These are phyloP conservation scores for Ophiostoma montium DNA, from an alignment of 2,329 filamentous ascomycete species.

Conservation along the genomic window DNA sequence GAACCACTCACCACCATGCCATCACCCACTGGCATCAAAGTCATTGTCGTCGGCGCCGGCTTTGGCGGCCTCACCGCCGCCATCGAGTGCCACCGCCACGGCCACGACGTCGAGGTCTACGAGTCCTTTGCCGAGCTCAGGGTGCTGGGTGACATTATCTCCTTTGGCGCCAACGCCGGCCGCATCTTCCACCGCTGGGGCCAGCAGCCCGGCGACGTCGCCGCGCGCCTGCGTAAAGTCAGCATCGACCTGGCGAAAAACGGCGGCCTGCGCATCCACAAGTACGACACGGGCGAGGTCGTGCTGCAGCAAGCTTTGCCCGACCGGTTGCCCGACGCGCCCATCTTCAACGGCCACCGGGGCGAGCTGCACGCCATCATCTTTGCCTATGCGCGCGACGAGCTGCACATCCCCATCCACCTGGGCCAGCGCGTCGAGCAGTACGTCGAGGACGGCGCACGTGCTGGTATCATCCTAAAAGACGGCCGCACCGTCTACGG, in stretches of 20 bases:
- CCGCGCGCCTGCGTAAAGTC: constrained; percentile 30
- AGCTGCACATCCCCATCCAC: constrained; percentile 40
- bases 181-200: constrained; percentile 48
- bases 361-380: constrained; percentile 46
- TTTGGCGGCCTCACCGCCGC: constrained; percentile 49
- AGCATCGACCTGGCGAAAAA: constrained; percentile 36
- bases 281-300: constrained; percentile 44
- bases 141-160: constrained; percentile 46
- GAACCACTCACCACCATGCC: no score
- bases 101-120: constrained; percentile 43
- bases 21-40: constrained; percentile 28
- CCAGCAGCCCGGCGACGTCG: constrained; percentile 27
- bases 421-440: constrained; percentile 34
- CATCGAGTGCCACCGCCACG: constrained; percentile 48
- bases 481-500: constrained; percentile 17
- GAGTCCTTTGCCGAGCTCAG: constrained; percentile 45
- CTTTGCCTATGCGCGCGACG: constrained; percentile 41
- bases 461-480: constrained; percentile 30
- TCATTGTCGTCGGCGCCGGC: constrained; percentile 37
- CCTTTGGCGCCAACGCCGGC: constrained; percentile 45
- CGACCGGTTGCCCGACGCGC: constrained; percentile 30
- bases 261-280: constrained; percentile 48
- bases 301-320: constrained; percentile 40
- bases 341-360: constrained; percentile 45
- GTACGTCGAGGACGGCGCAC: constrained; percentile 38